phyloP scores from a whole-genome alignment of 495 filamentous ascomycete genomes.

The Neurospora tetrasperma region DNA sequence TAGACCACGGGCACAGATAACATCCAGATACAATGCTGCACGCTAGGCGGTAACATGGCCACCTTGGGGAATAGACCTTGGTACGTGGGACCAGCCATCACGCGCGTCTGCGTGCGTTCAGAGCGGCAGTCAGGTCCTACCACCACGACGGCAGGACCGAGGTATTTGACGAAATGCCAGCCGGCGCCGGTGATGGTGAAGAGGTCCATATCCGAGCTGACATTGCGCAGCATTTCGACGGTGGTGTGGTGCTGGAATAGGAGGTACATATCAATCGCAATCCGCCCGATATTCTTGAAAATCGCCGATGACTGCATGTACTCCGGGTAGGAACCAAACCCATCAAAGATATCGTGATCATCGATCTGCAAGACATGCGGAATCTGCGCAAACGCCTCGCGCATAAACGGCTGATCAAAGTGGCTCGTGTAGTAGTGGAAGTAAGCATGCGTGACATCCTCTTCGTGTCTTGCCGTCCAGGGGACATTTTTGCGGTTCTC shows the following conservation, averaged over 20 bases:
- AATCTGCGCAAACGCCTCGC: conserved; percentile 95
- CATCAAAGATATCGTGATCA: conserved; percentile 98
- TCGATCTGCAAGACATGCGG: conserved; percentile 88
- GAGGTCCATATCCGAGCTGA: conserved; percentile 75
- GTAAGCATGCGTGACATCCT: conserved; percentile 90
- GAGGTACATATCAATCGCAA: conserved; percentile 98
- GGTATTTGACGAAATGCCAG: conserved; percentile 96
- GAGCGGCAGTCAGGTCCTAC: conserved; percentile 86
- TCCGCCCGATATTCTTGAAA: conserved; percentile 95
- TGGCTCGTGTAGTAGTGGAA: conserved; percentile 98
- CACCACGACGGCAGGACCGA: conserved; percentile 83
- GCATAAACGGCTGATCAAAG: conserved; percentile 87
- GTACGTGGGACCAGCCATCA: conserved; percentile 93
- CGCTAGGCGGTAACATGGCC: conserved; percentile 78
- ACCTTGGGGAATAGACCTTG: conserved; percentile 95
- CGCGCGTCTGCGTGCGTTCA: conserved; percentile 80
- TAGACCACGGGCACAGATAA: conserved; percentile 83
- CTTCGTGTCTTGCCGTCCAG: conserved; percentile 90
- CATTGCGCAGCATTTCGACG: conserved; percentile 80
- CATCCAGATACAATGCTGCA: conserved; percentile 97
- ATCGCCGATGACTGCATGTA: conserved; percentile 97
- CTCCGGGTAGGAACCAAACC: conserved; percentile 94
- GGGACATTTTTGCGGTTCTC: conserved; percentile 80
- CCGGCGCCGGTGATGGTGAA: conserved; percentile 96
- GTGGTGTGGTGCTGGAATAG: conserved; percentile 98